Evolutionary conservation across 345 rosid genomes (phyloP).

Genomic region (Eucalyptus microcorys): DNA sequence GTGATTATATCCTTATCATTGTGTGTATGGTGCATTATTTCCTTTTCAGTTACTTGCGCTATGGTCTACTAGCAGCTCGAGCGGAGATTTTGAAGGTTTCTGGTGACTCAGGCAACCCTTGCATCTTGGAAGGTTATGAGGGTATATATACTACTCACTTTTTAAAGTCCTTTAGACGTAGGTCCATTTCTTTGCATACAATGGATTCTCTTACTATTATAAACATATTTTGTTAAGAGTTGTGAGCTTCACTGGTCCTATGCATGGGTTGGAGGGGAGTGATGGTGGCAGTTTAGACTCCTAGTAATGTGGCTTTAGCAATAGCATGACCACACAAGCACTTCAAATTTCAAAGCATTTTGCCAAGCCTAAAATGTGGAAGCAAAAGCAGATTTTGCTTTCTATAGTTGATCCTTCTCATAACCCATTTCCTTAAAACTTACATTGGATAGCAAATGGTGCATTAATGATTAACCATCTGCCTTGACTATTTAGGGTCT

Average conservation of each 20-base stretch:
- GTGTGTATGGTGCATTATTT: background rate
- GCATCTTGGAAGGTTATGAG: constrained; percentile 68
- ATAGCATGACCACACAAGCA: background rate
- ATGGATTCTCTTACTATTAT: background rate
- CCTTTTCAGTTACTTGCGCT: constrained; percentile 55
- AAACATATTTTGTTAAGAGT: background rate
- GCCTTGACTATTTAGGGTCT: constrained; percentile 25
- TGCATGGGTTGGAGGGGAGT: background rate
- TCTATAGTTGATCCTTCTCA: background rate
- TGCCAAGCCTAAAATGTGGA: background rate
- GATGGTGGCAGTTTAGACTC: background rate
- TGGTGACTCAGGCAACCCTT: constrained; percentile 61
- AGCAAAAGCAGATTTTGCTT: background rate
- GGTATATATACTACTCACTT: constrained; percentile 29
- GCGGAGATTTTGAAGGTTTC: constrained; percentile 76
- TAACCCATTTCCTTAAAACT: background rate
- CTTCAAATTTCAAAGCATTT: background rate
- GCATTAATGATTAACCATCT: background rate
- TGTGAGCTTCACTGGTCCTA: background rate
- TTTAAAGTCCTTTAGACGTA: background rate
- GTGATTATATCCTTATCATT: background rate
- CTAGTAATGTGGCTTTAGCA: background rate
- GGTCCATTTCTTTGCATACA: background rate
- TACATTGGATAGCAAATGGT: background rate
- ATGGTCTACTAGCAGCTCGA: constrained; percentile 94